phyloP scores from a whole-genome alignment of 1,284 basidiomycete genomes.

The Golubevia pallescens region DNA sequence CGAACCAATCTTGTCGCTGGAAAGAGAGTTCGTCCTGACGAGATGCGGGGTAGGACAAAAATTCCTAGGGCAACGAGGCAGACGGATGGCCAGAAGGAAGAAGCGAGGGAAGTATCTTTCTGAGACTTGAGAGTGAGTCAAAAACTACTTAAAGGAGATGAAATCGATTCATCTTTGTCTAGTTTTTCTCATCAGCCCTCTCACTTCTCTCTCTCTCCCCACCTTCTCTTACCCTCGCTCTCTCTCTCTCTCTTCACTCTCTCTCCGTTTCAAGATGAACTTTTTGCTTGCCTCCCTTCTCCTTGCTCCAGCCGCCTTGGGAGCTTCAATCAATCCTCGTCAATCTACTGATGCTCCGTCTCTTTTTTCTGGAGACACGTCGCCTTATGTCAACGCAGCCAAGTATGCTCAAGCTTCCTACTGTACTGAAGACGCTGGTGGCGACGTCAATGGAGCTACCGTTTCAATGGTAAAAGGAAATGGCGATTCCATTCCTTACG shows the following conservation, averaged over 20 bases:
- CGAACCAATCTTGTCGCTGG: too few species aligned
- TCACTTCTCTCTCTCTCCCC: too few species aligned
- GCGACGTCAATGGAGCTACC: constrained; percentile 28
- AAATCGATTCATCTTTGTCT: too few species aligned
- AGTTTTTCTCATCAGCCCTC: too few species aligned
- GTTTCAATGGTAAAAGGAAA: constrained; percentile 41
- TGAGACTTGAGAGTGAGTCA: too few species aligned
- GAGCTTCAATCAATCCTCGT: background rate
- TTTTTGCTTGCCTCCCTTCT: background rate
- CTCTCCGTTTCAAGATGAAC: background rate
- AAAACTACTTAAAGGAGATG: too few species aligned
- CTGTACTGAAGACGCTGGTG: constrained; percentile 21
- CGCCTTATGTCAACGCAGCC: constrained; percentile 11
- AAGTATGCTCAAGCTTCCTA: constrained; percentile 35
- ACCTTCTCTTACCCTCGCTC: too few species aligned
- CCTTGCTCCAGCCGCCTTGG: background rate
- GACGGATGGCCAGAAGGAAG: too few species aligned
- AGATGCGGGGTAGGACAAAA: too few species aligned
- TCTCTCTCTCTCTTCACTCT: background rate
- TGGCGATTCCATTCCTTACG: constrained; percentile 26
- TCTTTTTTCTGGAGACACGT: background rate
- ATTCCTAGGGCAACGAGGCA: too few species aligned
- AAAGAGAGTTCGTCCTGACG: too few species aligned
- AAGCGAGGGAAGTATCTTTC: too few species aligned
- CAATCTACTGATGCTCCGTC: background rate